phyloP scores from a whole-genome alignment of 148 eudicot genomes.

The Rhododendron williamsianum region DNA sequence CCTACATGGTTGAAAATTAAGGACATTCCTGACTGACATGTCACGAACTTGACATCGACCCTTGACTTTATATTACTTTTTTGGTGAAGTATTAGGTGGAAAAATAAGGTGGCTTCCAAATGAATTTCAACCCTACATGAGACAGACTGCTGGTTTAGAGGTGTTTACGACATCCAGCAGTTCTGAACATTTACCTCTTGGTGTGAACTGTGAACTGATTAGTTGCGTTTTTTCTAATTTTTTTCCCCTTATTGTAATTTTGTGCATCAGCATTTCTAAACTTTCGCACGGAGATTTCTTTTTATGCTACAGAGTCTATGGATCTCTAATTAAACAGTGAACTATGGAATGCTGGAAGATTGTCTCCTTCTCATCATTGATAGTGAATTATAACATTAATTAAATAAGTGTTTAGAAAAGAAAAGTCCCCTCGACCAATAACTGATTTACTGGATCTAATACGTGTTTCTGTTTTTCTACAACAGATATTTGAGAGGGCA shows the following conservation, averaged over 20 bases:
- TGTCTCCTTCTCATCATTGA: neutral
- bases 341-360: neutral
- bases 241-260: neutral
- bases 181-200: neutral
- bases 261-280: neutral
- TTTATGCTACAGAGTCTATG: neutral
- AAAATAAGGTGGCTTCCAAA: no score
- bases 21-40: no score
- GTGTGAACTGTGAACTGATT: neutral
- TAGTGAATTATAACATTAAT: neutral
- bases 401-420: neutral
- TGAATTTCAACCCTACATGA: no score
- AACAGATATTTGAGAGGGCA: slow-evolving; percentile 36
- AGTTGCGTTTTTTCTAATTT: neutral
- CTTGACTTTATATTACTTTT: no score
- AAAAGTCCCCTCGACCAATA: neutral
- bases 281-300: neutral
- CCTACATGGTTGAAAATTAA: no score
- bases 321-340: neutral
- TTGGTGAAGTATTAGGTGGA: no score
- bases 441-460: neutral
- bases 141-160: neutral
- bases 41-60: no score
- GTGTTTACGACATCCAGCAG: neutral
- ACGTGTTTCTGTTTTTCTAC: neutral